Evolutionary conservation across 192 early-diverging fungal genomes (phyloP).

Genomic region (Umbelopsis sp.): DNA sequence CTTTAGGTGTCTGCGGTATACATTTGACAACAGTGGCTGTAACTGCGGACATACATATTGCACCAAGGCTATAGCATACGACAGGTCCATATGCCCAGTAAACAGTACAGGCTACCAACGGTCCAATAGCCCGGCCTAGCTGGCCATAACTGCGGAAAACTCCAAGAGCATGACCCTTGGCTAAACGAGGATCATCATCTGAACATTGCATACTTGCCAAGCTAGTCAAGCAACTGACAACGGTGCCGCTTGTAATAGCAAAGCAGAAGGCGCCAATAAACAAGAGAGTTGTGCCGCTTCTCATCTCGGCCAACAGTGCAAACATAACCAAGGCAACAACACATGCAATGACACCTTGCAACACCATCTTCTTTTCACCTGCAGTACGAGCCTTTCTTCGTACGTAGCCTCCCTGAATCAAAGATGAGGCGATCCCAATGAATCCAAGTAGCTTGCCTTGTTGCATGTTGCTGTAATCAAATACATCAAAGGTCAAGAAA

Average conservation of each 20-base stretch:
- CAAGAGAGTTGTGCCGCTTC: constrained; percentile 29
- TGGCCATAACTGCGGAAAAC: constrained; percentile 88
- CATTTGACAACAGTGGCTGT: background rate
- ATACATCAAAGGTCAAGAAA: constrained; percentile 93
- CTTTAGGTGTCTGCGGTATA: constrained; percentile 4
- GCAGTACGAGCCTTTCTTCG: constrained; percentile 67
- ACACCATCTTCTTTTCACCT: constrained; percentile 72
- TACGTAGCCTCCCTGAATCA: constrained; percentile 94
- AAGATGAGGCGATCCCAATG: constrained; percentile 84
- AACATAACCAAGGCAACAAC: constrained; percentile 65
- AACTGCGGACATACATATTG: constrained; percentile 46
- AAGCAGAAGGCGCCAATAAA: constrained; percentile 77
- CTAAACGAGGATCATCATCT: constrained; percentile 38
- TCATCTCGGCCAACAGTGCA: constrained; percentile 45
- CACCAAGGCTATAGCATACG: constrained; percentile 62
- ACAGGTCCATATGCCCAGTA: constrained; percentile 84
- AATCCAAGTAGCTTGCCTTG: constrained; percentile 89
- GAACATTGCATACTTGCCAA: constrained; percentile 67
- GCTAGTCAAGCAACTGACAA: constrained; percentile 88
- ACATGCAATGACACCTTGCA: constrained; percentile 80
- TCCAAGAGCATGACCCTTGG: constrained; percentile 79
- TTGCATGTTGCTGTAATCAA: constrained; percentile 81
- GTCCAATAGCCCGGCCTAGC: constrained; percentile 87
- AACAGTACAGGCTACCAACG: constrained; percentile 79
- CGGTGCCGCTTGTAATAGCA: constrained; percentile 92